Percentiles rank a stretch among this genome's conserved stretches.
Conservation (phyloP, 2,329 filamentous ascomycete genomes). For the Colletotrichum tamarilloi region DNA sequence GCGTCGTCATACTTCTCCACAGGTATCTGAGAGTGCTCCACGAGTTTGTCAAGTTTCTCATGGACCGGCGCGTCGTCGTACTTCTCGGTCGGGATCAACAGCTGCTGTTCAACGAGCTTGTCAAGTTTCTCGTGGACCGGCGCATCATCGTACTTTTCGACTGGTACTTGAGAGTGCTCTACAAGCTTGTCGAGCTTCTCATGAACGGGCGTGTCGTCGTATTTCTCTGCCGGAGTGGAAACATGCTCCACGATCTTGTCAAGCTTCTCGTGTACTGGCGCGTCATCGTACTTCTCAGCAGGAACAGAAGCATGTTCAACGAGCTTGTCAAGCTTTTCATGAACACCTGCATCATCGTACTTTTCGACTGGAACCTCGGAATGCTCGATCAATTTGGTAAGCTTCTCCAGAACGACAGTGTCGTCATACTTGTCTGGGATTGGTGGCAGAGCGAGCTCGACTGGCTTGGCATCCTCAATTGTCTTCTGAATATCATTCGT, state of each 20-base stretch:
- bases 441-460: constrained; percentile 28
- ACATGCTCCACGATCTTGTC: constrained; percentile 69
- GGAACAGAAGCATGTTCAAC: constrained; percentile 22
- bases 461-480: constrained; percentile 71
- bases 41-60: constrained; percentile 69
- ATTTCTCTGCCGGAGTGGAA: constrained; percentile 37
- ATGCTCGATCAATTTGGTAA: constrained; percentile 44
- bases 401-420: constrained; percentile 48
- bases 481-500: constrained; percentile 66
- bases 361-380: constrained; percentile 11
- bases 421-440: constrained; percentile 70
- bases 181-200: constrained; percentile 26
- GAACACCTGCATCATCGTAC: constrained; percentile 14
- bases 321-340: constrained; percentile 27
- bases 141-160: constrained; percentile 39
- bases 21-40: constrained; percentile 7
- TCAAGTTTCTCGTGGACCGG: constrained; percentile 43
- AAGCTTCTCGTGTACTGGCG: constrained; percentile 42
- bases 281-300: constrained; percentile 38
- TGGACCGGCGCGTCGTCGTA: constrained; percentile 57
- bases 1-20: constrained; percentile 40
- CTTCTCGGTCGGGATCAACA: constrained; percentile 40
- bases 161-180: constrained; percentile 20
- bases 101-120: constrained; percentile 66
- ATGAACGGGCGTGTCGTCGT: constrained; percentile 16